A percentile compares a stretch with the other conserved stretches of the same genome.
Conservation (phyloP, 2,329 filamentous ascomycete genomes). For the Alternaria arborescens region DNA sequence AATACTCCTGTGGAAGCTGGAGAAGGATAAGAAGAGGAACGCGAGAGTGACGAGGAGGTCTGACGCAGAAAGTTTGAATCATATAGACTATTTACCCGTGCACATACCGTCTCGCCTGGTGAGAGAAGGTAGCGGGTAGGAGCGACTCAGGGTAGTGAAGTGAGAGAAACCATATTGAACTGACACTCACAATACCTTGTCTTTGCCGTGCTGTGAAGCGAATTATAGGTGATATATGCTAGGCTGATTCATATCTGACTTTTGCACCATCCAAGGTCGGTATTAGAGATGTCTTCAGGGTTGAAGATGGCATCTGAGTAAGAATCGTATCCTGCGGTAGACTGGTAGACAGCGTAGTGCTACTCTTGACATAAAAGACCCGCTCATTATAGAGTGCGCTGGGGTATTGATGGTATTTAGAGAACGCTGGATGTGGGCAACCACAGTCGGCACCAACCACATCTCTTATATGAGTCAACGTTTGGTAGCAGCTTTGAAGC, state of each 20-base stretch:
- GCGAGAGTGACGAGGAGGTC: neutral
- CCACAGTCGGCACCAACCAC: neutral
- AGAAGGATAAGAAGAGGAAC: neutral
- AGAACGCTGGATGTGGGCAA: neutral
- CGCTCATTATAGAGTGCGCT: neutral
- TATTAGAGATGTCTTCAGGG: neutral
- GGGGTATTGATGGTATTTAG: neutral
- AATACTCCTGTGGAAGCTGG: neutral
- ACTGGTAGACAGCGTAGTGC: neutral
- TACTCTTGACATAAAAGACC: neutral
- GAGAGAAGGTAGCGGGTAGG: neutral
- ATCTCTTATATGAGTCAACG: neutral
- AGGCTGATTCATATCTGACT: neutral
- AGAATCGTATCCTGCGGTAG: neutral
- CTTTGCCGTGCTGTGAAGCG: neutral
- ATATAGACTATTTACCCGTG: neutral
- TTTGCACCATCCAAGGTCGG: no score
- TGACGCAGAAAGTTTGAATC: conserved; percentile 1
- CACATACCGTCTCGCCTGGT: neutral
- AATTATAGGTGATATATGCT: neutral
- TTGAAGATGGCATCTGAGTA: neutral
- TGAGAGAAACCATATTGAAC: neutral
- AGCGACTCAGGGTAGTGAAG: neutral
- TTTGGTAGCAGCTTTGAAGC: neutral
- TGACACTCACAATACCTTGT: neutral